Percentiles rank a stretch among this genome's conserved stretches.
Evolutionary conservation across 345 rosid genomes (phyloP).

Genomic region (Brassica juncea): DNA sequence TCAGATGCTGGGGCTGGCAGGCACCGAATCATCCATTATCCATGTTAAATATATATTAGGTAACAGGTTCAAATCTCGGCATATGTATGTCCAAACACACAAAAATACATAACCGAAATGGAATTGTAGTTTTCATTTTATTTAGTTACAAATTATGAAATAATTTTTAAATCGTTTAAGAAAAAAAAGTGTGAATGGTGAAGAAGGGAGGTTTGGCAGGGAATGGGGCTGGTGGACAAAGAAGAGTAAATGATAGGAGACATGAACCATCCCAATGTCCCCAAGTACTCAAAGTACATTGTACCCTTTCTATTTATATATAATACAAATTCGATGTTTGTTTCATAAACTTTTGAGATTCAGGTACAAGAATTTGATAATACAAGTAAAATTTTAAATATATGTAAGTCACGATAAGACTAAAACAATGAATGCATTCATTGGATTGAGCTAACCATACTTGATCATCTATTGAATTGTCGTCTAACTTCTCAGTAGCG

Average conservation of each 20-base stretch:
- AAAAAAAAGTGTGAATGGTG: conserved; percentile 36
- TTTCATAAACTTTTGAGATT: conserved; percentile 22
- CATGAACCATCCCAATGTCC: conserved; percentile 38
- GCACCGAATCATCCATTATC: conserved; percentile 26
- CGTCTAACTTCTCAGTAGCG: background rate
- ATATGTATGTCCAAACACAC: background rate
- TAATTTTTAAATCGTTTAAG: background rate
- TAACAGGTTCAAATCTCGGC: conserved; percentile 34
- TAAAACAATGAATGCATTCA: background rate
- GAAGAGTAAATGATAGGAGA: conserved; percentile 39
- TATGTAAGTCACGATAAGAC: background rate
- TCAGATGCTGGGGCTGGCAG: background rate
- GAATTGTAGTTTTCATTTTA: background rate
- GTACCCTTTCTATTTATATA: conserved; percentile 30
- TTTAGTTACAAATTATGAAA: background rate
- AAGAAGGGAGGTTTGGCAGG: conserved; percentile 46
- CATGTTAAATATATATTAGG: conserved; percentile 34
- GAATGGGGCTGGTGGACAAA: conserved; percentile 40
- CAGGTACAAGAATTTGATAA: conserved; percentile 12
- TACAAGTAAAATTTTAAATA: background rate
- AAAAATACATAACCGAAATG: background rate
- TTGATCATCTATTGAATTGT: background rate
- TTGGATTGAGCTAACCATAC: conserved; percentile 1
- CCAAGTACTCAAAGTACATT: conserved; percentile 46
- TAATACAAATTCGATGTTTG: conserved; percentile 18